Evolutionary conservation across 768 basidiomycete genomes (phyloP), one percentile per base, ranked within the genome.

Genomic region (Exsudoporus frostii): DNA sequence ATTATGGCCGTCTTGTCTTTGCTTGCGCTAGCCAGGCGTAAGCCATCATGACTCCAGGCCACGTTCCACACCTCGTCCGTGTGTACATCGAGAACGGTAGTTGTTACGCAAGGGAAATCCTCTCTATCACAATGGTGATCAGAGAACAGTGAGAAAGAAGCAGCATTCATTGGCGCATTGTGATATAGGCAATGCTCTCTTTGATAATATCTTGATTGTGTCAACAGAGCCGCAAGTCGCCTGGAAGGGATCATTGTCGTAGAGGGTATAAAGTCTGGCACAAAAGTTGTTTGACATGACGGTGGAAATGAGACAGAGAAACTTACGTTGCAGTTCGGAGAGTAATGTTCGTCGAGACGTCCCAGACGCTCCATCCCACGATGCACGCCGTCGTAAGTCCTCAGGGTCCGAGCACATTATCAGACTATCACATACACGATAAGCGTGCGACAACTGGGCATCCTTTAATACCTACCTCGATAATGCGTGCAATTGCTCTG

Each of bases 61-160:
- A 98, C 71, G 65, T 89, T 85, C 95, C 96, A 98, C 39, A 99
- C 94, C 68, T 99, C 93, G 65, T 98, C 92, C 11, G 77, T 80
- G 70, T 98, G 96, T 29, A 86, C 90, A 41, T 85, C 81, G 54
- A 98, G 74, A 47, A 94, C 86, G 24, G 88, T 86, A 4, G 92
- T 94, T 13, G 90, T 94, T 24, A 87, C 76, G 41, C 82, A 80
- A 7, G 97, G 97, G 73, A 99, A 98, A 37, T 80, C 80, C 25
- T 82, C 79, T 64, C 86, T 80, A 56, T 85, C 81, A 72, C 95
- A 97, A 48, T 80, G 73, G 65, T 96, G 92, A 68, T 99, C 94
- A 44, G 79, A 78, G 64, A 92, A 92, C 45, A 99, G 73, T n/a
- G 93, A 92, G 66, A 88, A 86, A 30, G 84, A 75, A 15, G 74